A percentile compares a stretch with the other conserved stretches of the same genome.
phyloP scores from a whole-genome alignment of 805 yeast genomes.

The Ogataea zsoltii region DNA sequence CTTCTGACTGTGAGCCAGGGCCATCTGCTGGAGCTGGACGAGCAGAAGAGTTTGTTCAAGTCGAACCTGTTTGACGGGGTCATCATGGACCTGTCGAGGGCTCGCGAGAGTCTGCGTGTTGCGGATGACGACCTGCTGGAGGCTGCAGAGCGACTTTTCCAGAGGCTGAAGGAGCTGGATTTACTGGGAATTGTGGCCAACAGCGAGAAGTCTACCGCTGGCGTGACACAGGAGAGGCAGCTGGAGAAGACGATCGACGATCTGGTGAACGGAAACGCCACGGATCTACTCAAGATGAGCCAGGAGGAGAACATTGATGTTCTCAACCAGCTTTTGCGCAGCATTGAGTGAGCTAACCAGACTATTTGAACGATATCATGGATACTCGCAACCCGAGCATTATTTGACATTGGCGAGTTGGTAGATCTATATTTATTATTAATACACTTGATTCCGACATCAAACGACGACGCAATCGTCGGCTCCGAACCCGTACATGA shows the following conservation, averaged over 20 bases:
- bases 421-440: too few relatives aligned
- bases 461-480: constrained; percentile 71
- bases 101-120: not conserved
- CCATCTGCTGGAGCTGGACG: constrained; percentile 7
- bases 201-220: not conserved
- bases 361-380: not conserved
- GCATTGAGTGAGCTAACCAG: constrained; percentile 16
- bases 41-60: constrained; percentile 7
- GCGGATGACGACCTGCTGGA: not conserved
- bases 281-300: constrained; percentile 21
- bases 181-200: constrained; percentile 1
- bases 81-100: constrained; percentile 2
- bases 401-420: not conserved
- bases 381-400: too few relatives aligned
- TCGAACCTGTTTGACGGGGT: constrained; percentile 12
- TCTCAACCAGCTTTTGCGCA: constrained; percentile 22
- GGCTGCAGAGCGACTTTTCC: not conserved
- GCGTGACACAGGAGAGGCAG: constrained; percentile 2
- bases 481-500: constrained; percentile 87
- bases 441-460: constrained; percentile 5
- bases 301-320: constrained; percentile 28
- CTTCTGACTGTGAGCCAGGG: constrained; percentile 5
- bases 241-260: constrained; percentile 17
- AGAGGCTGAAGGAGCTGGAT: not conserved
- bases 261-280: constrained; percentile 22